Percentiles rank a stretch among this genome's conserved stretches.
phyloP scores from a whole-genome alignment of 352 stramenopile species.

The Albugo laibachii region DNA sequence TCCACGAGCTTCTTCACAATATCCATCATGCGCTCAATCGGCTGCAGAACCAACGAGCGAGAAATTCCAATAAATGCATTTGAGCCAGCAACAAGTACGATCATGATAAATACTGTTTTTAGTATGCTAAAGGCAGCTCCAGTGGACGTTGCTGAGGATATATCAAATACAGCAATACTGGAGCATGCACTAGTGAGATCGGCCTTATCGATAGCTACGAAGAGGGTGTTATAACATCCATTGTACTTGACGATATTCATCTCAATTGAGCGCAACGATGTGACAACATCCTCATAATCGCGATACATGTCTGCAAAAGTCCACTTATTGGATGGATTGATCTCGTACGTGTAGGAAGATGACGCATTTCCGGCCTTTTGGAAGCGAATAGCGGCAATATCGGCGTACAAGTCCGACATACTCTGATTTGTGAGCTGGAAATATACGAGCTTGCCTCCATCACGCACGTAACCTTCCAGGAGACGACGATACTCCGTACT shows the following conservation, averaged over 20 bases:
- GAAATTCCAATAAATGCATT: slow-evolving; percentile 71
- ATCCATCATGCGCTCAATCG: slow-evolving; percentile 83
- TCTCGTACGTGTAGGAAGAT: slow-evolving; percentile 22
- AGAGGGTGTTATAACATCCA: slow-evolving; percentile 45
- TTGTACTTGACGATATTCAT: slow-evolving; percentile 62
- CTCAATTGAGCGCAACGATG: slow-evolving; percentile 26
- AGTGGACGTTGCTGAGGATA: slow-evolving; percentile 22
- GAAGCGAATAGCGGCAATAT: slow-evolving; percentile 25
- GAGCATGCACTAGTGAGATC: slow-evolving; percentile 32
- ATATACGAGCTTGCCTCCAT: slow-evolving; percentile 28
- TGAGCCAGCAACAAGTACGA: slow-evolving; percentile 56
- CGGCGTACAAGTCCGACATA: slow-evolving; percentile 10
- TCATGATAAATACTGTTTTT: slow-evolving; percentile 77
- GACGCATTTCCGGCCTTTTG: slow-evolving; percentile 16
- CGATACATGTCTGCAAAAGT: slow-evolving; percentile 13
- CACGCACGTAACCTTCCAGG: slow-evolving; percentile 44
- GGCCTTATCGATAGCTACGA: slow-evolving; percentile 27
- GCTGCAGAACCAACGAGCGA: slow-evolving; percentile 68
- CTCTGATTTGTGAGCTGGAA: slow-evolving; percentile 38
- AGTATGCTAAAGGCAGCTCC: slow-evolving; percentile 64
- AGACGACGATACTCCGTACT: slow-evolving; percentile 22
- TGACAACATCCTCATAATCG: slow-evolving; percentile 18
- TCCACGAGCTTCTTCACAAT: slow-evolving; percentile 77
- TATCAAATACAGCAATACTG: slow-evolving; percentile 73
- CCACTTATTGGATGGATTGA: slow-evolving; percentile 43